phyloP scores from a whole-genome alignment of 345 rosid species.

The Heritiera littoralis region DNA sequence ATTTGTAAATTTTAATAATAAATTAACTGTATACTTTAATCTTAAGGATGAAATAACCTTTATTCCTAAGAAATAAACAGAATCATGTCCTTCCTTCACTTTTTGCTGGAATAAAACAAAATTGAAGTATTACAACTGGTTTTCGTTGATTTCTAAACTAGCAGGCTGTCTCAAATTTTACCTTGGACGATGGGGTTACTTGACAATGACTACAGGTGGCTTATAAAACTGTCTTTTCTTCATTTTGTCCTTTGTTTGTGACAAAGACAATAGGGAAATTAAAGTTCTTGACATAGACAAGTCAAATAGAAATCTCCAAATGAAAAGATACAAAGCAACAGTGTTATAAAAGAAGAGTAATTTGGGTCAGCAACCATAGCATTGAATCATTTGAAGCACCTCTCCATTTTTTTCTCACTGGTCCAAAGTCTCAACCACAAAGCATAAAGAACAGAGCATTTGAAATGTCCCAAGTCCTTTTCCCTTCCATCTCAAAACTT shows the following conservation, averaged over 20 bases:
- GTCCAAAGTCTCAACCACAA: not conserved
- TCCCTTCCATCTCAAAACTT: not conserved
- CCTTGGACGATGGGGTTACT: not conserved
- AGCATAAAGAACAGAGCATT: not conserved
- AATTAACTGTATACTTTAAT: too few relatives aligned
- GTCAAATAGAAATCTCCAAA: conserved; percentile 10
- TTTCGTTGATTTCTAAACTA: conserved; percentile 1
- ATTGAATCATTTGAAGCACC: not conserved
- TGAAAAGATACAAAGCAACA: not conserved
- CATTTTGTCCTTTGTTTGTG: not conserved
- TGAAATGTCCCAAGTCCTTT: not conserved
- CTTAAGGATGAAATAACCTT: too few relatives aligned
- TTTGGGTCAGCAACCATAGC: not conserved
- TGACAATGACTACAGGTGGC: not conserved
- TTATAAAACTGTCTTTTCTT: not conserved
- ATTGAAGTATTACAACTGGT: not conserved
- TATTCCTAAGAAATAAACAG: not conserved
- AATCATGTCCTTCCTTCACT: not conserved
- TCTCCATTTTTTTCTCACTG: not conserved
- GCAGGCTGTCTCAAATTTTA: not conserved
- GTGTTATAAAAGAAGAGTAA: not conserved
- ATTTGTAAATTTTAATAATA: too few relatives aligned
- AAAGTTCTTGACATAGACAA: not conserved
- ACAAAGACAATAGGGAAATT: not conserved
- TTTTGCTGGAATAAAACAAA: not conserved